These are phyloP conservation scores for Aspergillus steynii DNA, from an alignment of 495 filamentous ascomycete species.

Conservation along the genomic window DNA sequence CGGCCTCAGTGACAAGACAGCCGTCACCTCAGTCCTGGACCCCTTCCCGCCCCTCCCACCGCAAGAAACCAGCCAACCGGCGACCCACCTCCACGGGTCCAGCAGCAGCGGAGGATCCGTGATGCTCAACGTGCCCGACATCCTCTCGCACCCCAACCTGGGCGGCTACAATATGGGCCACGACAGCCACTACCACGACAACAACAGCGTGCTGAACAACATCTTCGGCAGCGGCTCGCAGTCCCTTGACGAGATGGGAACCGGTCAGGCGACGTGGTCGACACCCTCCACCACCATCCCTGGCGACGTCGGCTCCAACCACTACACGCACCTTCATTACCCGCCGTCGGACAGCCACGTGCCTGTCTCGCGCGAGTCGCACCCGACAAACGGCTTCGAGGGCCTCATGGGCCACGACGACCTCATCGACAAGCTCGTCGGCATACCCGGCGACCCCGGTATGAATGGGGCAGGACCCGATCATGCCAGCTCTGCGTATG, in stretches of 20 bases:
- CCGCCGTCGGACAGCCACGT: slow-evolving; percentile 34
- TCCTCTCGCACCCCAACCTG: slow-evolving; percentile 38
- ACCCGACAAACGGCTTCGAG: slow-evolving; percentile 39
- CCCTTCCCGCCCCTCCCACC: slow-evolving; percentile 37
- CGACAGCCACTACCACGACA: slow-evolving; percentile 44
- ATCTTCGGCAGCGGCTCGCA: slow-evolving; percentile 36
- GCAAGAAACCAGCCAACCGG: slow-evolving; percentile 35
- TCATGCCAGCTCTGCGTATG: slow-evolving; percentile 32
- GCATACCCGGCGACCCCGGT: slow-evolving; percentile 35
- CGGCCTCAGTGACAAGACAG: slow-evolving; percentile 39
- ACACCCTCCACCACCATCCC: slow-evolving; percentile 35
- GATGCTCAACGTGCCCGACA: slow-evolving; percentile 45
- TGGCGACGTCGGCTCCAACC: slow-evolving; percentile 32
- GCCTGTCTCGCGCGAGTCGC: slow-evolving; percentile 37
- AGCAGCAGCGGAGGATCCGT: slow-evolving; percentile 33
- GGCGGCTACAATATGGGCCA: slow-evolving; percentile 36
- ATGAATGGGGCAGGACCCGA: slow-evolving; percentile 45
- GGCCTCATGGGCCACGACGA: slow-evolving; percentile 40
- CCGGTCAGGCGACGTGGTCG: slow-evolving; percentile 38
- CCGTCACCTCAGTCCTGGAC: slow-evolving; percentile 44
- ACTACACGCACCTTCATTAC: slow-evolving; percentile 41
- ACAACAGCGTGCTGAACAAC: slow-evolving; percentile 34
- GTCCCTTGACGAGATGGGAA: slow-evolving; percentile 40
- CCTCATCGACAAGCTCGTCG: slow-evolving; percentile 44
- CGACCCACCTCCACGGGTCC: slow-evolving; percentile 27